Evolutionary conservation across 257 asterid species (phyloP), one percentile per base, ranked within the genome.

Genomic region (Capsicum chinense): DNA sequence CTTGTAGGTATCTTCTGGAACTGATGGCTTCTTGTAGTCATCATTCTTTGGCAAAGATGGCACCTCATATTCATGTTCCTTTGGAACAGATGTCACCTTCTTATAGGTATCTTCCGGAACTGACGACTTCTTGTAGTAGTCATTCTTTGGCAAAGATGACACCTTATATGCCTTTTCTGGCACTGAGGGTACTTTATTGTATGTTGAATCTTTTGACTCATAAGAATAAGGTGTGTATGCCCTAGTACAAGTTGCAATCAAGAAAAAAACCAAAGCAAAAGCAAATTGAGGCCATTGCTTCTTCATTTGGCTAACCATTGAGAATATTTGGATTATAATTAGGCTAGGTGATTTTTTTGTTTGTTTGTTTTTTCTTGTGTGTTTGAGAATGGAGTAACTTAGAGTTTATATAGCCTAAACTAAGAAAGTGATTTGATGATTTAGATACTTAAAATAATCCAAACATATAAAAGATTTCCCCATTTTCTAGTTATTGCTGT

Each of bases 211-310:
- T 0, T 47, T 2, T 13, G 81, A 26, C 52, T 76, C 62, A 76
- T 76, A 76, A 52, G 15, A 76, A 76, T 76, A 14, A 7, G 63
- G 26, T 52, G 81, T 21, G 5, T 76, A 76, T 76, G 81, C 81
- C 8, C 26, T 76, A 13, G 63, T 76, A 7, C 5, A 76, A 0
- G 26, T 76, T 3, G 63, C 47, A 76, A 52, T 13, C 63, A 76
- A 74, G 47, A 50, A 74, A 74, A 74, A 74, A 48, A 60, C 13
- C 3, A 50, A 74, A 48, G 80, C 62, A 48, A 6, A 50, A 52
- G 48, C 26, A 19, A 76, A 52, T 13, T 52, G 81, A 21, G 13
- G 48, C 14, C 81, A 76, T 8, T 76, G 81, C 63, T 76, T 26
- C 63, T 76, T 76, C 81, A 76, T 48, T 74, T 48, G 80, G 80